Percentiles rank a stretch among this genome's conserved stretches.
These are phyloP conservation scores for Trichoderma atroviride DNA, from an alignment of 2,329 filamentous ascomycete genomes.

Conservation along the genomic window DNA sequence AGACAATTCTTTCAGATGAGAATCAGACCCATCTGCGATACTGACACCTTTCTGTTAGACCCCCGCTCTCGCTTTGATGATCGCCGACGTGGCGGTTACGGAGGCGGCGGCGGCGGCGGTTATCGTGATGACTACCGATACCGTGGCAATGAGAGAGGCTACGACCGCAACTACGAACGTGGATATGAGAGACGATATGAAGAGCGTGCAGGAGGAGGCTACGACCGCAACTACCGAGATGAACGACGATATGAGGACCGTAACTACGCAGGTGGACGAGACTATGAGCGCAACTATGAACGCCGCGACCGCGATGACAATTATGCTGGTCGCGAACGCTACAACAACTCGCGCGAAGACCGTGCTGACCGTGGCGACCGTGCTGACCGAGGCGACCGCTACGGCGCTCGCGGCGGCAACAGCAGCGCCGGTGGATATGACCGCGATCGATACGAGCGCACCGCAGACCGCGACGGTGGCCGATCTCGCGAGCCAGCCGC, in stretches of 20 bases:
- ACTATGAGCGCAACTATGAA: slow-evolving; percentile 60
- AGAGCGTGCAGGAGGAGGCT: slow-evolving; percentile 42
- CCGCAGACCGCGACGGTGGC: slow-evolving; percentile 45
- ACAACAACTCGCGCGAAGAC: slow-evolving; percentile 50
- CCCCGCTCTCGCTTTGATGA: slow-evolving; percentile 58
- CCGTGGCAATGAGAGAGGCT: slow-evolving; percentile 48
- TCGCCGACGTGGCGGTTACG: slow-evolving; percentile 64
- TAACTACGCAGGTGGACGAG: slow-evolving; percentile 56
- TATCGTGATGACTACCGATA: slow-evolving; percentile 62
- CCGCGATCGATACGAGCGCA: slow-evolving; percentile 53
- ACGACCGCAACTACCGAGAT: slow-evolving; percentile 56
- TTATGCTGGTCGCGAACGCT: slow-evolving; percentile 43
- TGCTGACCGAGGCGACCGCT: slow-evolving; percentile 38
- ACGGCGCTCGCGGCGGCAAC: slow-evolving; percentile 38
- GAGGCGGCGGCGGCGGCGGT: slow-evolving; percentile 48
- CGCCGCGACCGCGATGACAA: slow-evolving; percentile 51
- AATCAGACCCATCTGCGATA: not conserved
- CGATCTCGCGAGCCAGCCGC: slow-evolving; percentile 46
- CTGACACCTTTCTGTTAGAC: slow-evolving; percentile 34
- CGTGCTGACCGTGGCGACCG: slow-evolving; percentile 36
- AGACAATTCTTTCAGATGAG: slow-evolving; percentile 26
- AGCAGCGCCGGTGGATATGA: slow-evolving; percentile 49
- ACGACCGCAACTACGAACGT: slow-evolving; percentile 52
- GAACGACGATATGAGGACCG: slow-evolving; percentile 53
- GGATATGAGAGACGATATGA: slow-evolving; percentile 47